phyloP scores from a whole-genome alignment of 1,284 basidiomycete genomes.

The Cryptococcus amylolentus region DNA sequence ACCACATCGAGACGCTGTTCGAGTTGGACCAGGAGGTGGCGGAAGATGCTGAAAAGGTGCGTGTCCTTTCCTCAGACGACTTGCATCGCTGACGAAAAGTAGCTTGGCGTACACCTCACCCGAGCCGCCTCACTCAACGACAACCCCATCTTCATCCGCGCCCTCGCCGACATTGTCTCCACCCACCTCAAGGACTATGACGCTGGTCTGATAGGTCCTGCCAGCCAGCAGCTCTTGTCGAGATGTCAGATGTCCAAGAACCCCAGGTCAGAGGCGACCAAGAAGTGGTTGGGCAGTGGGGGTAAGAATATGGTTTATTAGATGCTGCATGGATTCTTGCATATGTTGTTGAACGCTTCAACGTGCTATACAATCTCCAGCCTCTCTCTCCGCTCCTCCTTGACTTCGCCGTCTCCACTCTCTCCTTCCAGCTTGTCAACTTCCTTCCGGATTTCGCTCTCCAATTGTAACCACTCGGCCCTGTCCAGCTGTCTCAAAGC shows the following conservation, averaged over 20 bases:
- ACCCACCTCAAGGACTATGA: conserved; percentile 69
- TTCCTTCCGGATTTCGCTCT: conserved; percentile 16
- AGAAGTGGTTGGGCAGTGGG: conserved; percentile 71
- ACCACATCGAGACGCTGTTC: conserved; percentile 98
- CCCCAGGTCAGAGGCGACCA: conserved; percentile 77
- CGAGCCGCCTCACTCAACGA: conserved; percentile 96
- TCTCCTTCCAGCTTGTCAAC: conserved; percentile 4
- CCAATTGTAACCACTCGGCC: conserved; percentile 33
- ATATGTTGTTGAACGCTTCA: background rate
- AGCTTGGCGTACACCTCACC: conserved; percentile 87
- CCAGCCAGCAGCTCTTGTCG: conserved; percentile 75
- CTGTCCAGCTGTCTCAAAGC: conserved; percentile 26
- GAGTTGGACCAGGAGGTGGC: conserved; percentile 94
- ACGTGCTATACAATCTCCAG: conserved; percentile 1
- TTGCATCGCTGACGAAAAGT: background rate
- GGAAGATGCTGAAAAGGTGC: conserved; percentile 83
- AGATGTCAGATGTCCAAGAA: conserved; percentile 93
- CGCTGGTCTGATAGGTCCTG: conserved; percentile 54
- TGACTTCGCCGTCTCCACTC: background rate
- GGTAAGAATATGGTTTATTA: conserved; percentile 12
- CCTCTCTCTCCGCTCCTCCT: background rate
- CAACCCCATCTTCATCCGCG: conserved; percentile 96
- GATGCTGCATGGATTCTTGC: background rate
- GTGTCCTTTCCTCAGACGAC: conserved; percentile 24
- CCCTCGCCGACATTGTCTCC: conserved; percentile 87